These are phyloP conservation scores for Rauvolfia tetraphylla DNA, from an alignment of 257 asterid genomes.

Conservation along the genomic window DNA sequence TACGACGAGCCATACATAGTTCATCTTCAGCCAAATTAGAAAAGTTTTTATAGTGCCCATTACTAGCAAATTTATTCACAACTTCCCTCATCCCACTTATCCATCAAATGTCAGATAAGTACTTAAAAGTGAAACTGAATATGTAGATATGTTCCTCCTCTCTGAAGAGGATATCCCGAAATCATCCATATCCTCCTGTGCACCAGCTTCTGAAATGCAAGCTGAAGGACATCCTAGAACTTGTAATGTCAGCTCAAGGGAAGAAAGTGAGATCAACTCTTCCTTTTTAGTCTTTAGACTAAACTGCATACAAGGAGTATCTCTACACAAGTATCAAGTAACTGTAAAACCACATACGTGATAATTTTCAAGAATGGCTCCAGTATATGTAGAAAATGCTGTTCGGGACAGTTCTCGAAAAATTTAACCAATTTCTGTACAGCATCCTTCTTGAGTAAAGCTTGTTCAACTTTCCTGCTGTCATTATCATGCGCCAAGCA, in stretches of 20 bases:
- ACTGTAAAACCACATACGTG: constrained; percentile 53
- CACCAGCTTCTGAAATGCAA: neutral
- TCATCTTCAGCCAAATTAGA: neutral
- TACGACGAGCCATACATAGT: neutral
- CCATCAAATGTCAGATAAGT: neutral
- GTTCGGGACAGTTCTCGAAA: constrained; percentile 91
- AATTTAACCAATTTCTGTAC: constrained; percentile 86
- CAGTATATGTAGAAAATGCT: constrained; percentile 86
- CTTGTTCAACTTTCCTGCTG: constrained; percentile 87
- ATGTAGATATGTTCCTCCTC: neutral
- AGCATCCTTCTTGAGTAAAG: constrained; percentile 84
- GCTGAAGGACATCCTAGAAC: neutral
- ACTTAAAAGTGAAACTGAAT: neutral
- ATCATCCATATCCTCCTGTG: neutral
- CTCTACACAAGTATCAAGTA: neutral
- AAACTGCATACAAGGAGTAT: neutral
- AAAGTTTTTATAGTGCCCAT: neutral
- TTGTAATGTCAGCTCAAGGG: neutral
- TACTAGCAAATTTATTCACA: neutral
- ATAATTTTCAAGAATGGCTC: constrained; percentile 97
- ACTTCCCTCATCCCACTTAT: neutral
- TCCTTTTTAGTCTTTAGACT: neutral
- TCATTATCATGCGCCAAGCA: constrained; percentile 98
- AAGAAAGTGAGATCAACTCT: neutral
- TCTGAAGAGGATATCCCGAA: neutral